Conservation (phyloP, 768 basidiomycete species). For the Amanita muscaria region DNA sequence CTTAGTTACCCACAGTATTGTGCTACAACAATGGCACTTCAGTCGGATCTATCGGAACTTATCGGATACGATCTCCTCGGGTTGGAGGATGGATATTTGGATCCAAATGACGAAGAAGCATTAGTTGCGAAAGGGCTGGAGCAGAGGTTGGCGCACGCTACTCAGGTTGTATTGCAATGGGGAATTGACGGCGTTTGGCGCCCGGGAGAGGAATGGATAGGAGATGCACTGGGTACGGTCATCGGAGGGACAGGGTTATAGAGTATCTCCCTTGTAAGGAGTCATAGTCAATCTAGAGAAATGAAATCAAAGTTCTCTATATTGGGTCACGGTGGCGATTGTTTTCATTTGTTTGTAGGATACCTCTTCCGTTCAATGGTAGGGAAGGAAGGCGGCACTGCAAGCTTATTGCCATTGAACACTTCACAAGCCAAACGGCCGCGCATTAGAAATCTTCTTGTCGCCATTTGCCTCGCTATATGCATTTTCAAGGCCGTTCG, state of each 20-base stretch:
- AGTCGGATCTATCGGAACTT: conserved; percentile 26
- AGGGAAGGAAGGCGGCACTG: no score
- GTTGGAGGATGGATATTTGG: conserved; percentile 22
- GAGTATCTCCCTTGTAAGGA: conserved; percentile 10
- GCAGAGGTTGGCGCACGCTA: conserved; percentile 7
- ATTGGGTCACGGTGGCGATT: no score
- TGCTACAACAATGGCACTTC: conserved; percentile 15
- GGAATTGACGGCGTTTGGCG: conserved; percentile 15
- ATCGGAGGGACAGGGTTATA: conserved; percentile 13
- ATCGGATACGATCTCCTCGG: conserved; percentile 24
- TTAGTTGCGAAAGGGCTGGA: conserved; percentile 14
- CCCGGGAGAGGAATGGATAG: conserved; percentile 25
- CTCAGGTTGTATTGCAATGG: conserved; percentile 7
- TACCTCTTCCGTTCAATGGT: no score
- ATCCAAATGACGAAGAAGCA: conserved; percentile 19
- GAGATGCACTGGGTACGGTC: conserved; percentile 22
- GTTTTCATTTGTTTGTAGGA: no score
- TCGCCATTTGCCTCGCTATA: not conserved
- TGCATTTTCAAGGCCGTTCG: not conserved
- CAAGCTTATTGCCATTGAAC: no score
- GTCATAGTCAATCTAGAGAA: not conserved
- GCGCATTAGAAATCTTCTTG: not conserved
- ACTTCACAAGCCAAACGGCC: no score
- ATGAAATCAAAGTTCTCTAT: no score
- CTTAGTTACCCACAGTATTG: conserved; percentile 16